Base-by-base conservation (phyloP, 495 filamentous ascomycete species). In the Penicillium paxilli region DNA sequence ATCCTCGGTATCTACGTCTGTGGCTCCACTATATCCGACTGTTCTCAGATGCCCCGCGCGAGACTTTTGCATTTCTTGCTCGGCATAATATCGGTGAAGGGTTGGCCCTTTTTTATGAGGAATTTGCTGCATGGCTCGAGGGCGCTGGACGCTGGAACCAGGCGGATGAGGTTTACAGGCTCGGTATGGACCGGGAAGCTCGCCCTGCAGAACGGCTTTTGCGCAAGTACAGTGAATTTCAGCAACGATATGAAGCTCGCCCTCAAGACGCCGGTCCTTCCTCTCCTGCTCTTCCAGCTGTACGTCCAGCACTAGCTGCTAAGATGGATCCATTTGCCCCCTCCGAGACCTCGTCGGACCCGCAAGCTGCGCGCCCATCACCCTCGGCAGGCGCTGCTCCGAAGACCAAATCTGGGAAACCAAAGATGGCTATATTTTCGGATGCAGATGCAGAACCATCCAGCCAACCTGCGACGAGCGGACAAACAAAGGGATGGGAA, bases 51-150 rank as follows among this genome's bases (percentile, higher is more conserved):
- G 80, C 91, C 20, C 92, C 94, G 7, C 85, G 94, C 38, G 94
- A 98, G 63, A 90, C 88, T 0, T 98, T 91, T 60, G 87, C 92
- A 11, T 98, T 94, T 62, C 78, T 98, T 30, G 85, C 92, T 2
- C 89, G 93, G 20, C 91, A 98, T 54, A 80, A 80, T 51, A 88
- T 98, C 54, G 94, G 92, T 42, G 92, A 96, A 60, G 77, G 83
- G 1, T 76, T 98, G 9, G 94, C 94, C 0, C 72, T 97, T n/a
- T 98, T 92, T 64, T 98, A 98, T 69, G 94, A 98, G 63, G 95
- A 98, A 60, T 98, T 95, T 72, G 92, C 94, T 0, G 87, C 83
- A 0, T 96, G 92, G 89, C 71, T 98, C 17, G 94, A 98, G 73
- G 79, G 83, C 45, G 87, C 85, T 10, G 91, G 87, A 16, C 80